phyloP scores from a whole-genome alignment of 306 rosid species.

The Sesbania bispinosa region DNA sequence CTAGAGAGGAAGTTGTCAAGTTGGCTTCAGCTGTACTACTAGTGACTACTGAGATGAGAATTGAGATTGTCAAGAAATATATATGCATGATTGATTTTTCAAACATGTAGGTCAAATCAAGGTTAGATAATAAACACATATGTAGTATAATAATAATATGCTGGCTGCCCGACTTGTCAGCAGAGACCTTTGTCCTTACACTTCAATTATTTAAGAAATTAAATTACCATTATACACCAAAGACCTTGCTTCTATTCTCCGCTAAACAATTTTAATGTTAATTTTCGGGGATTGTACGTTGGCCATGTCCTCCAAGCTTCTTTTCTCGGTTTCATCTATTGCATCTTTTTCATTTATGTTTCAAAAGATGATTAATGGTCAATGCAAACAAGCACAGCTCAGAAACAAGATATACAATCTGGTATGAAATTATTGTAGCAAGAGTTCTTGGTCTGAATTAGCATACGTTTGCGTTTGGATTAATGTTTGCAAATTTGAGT shows the following conservation, averaged over 20 bases:
- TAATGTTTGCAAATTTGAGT: too few species aligned
- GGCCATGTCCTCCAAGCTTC: not conserved
- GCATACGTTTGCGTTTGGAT: too few species aligned
- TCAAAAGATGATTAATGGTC: not conserved
- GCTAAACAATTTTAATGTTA: constrained; percentile 4
- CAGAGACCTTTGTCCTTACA: constrained; percentile 1
- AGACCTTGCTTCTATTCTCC: constrained; percentile 20
- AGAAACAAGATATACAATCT: not conserved
- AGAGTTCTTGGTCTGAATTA: not conserved
- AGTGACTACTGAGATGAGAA: not conserved
- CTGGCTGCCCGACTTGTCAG: not conserved
- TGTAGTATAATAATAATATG: not conserved
- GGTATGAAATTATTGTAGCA: too few species aligned
- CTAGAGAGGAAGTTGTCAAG: constrained; percentile 32
- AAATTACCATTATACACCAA: not conserved
- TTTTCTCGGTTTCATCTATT: not conserved
- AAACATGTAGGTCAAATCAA: constrained; percentile 37
- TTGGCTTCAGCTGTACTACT: constrained; percentile 41
- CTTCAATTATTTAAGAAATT: not conserved
- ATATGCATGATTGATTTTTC: constrained; percentile 31
- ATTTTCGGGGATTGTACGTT: not conserved
- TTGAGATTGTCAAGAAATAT: constrained; percentile 26
- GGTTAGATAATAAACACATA: not conserved
- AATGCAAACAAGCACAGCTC: not conserved
- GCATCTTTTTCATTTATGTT: not conserved